Evolutionary conservation across 768 basidiomycete species (phyloP), one percentile per base, ranked within the genome.

Genomic region (Plicaturopsis crispa): DNA sequence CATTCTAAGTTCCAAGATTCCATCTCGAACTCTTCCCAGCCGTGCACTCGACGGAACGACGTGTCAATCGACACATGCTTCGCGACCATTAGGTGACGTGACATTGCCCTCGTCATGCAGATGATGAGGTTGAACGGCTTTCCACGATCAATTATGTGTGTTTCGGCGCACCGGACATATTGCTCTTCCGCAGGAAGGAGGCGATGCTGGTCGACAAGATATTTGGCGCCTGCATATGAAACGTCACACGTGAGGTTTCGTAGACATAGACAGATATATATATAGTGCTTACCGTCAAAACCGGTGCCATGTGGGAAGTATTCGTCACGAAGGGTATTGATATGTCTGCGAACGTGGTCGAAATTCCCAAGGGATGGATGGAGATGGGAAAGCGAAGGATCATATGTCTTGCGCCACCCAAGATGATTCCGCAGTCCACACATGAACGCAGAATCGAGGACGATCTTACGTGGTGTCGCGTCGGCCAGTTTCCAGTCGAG

Each of bases 401-500:
- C 31, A 13, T 30, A 22, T n/a, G n/a, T n/a, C n/a, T n/a, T n/a
- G n/a, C n/a, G 33, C 51, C 53, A 56, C 10, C 43, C 38, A 8
- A 56, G 43, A 4, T 35, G 8, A 11, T 41, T 17, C 2, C 44
- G 46, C 12, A 51, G 36, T 5, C 35, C 39, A 5, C 14, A 5
- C 31, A 52, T 49, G 33, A 57, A 57, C 2, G 47, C 52, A 6
- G 45, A 46, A 24, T 57, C 48, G 5, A 49, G 28, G 24, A 55
- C 32, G 3, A 55, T 45, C n/a, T 45, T 47, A 13, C 48, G 41
- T 12, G 56, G 56, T 8, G 56, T 57, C n/a, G 52, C 49, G 39
- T 57, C 55, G 0, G 52, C 52, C 0, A 57, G 50, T 36, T 47
- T 45, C 55, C 55, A 57, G 5, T 41, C 47, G 34, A 57, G 31